These are phyloP conservation scores for Lactuca saligna DNA, from an alignment of 129 eudicot genomes.

Conservation along the genomic window DNA sequence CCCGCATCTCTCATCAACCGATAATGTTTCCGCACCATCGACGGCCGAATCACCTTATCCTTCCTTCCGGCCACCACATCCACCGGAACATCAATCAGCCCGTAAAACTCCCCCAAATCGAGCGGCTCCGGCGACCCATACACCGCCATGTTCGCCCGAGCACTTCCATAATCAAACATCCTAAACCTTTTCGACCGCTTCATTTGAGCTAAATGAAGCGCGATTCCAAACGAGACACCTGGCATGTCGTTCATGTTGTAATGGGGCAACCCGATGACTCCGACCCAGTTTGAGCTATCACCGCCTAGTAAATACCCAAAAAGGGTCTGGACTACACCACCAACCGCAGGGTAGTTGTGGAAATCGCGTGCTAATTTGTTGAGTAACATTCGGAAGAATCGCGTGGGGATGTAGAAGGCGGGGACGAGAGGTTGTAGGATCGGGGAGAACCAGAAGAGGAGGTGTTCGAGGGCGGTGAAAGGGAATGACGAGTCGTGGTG, in stretches of 20 bases:
- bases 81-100: slow-evolving; percentile 81
- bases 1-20: slow-evolving; percentile 64
- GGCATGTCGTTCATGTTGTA: slow-evolving; percentile 99
- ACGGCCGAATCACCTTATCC: slow-evolving; percentile 81
- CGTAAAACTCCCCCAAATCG: slow-evolving; percentile 76
- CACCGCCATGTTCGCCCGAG: slow-evolving; percentile 56
- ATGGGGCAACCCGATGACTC: slow-evolving; percentile 83
- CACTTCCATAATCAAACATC: slow-evolving; percentile 84
- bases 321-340: slow-evolving; percentile 92
- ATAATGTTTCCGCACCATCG: slow-evolving; percentile 87
- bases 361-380: slow-evolving; percentile 95
- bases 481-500: slow-evolving; percentile 67
- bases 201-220: slow-evolving; percentile 86
- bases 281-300: slow-evolving; percentile 96
- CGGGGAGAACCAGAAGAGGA: slow-evolving; percentile 61
- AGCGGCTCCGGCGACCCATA: slow-evolving; percentile 84
- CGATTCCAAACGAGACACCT: slow-evolving; percentile 75
- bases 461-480: slow-evolving; percentile 55
- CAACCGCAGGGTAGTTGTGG: slow-evolving; percentile 92
- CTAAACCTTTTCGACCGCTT: slow-evolving; percentile 51
- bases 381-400: slow-evolving; percentile 89
- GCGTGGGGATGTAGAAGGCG: slow-evolving; percentile 83
- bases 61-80: slow-evolving; percentile 86
- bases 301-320: slow-evolving; percentile 85
- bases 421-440: slow-evolving; percentile 58